phyloP scores from a whole-genome alignment of 2,329 filamentous ascomycete species.

The Beauveria australis region DNA sequence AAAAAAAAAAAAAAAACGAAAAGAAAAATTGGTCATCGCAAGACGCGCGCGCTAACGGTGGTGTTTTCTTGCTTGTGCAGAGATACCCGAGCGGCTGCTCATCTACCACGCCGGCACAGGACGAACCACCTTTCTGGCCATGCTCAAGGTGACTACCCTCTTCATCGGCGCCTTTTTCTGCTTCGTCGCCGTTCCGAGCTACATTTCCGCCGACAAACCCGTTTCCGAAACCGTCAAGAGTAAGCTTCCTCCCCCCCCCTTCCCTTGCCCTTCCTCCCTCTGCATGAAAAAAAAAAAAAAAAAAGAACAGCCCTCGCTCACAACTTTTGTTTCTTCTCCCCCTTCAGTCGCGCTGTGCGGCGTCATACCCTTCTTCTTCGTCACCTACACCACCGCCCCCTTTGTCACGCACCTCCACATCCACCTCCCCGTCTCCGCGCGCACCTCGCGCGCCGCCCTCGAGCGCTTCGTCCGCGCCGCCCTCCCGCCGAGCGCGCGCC shows the following conservation, averaged over 20 bases:
- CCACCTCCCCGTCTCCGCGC: constrained; percentile 56
- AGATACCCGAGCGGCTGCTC: constrained; percentile 51
- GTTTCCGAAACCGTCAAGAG: constrained; percentile 27
- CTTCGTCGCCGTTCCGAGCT: constrained; percentile 54
- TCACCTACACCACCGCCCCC: constrained; percentile 57
- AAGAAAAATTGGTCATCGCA: too few relatives aligned
- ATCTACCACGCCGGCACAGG: constrained; percentile 69
- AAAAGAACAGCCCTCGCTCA: background rate
- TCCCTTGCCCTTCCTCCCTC: too few relatives aligned
- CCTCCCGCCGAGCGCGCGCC: constrained; percentile 34
- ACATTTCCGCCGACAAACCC: constrained; percentile 35
- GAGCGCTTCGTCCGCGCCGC: constrained; percentile 41
- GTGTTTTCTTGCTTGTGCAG: constrained; percentile 21
- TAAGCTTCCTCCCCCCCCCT: constrained; percentile 19
- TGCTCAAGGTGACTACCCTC: constrained; percentile 63
- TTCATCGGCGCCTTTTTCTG: constrained; percentile 60
- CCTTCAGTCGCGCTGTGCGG: constrained; percentile 48
- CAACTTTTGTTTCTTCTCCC: background rate
- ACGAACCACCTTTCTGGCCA: constrained; percentile 59
- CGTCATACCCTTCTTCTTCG: constrained; percentile 55
- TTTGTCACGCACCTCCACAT: constrained; percentile 68
- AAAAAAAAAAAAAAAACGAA: too few relatives aligned
- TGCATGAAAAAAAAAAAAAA: too few relatives aligned
- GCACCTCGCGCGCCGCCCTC: constrained; percentile 49
- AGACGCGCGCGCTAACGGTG: background rate